Evolutionary conservation across 2,329 filamentous ascomycete species (phyloP).

Genomic region (Colletotrichum ledebouriae): DNA sequence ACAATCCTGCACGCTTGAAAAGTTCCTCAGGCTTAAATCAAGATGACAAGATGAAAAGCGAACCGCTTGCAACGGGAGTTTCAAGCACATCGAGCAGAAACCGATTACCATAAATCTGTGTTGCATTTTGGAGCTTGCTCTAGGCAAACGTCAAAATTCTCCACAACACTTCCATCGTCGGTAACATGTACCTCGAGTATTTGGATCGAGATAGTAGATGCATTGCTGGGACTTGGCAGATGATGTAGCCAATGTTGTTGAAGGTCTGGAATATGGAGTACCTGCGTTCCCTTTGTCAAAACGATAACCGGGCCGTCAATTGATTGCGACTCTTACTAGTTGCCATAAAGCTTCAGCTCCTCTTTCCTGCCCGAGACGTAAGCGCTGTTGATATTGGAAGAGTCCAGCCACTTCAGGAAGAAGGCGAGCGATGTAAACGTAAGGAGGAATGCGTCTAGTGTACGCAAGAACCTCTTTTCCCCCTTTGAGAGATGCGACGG

Average conservation of each 20-base stretch:
- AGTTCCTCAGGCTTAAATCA: conserved; percentile 54
- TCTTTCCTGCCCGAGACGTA: conserved; percentile 58
- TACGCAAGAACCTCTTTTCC: conserved; percentile 44
- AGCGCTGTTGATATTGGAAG: conserved; percentile 53
- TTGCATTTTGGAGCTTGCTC: conserved; percentile 44
- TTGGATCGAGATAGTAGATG: conserved; percentile 40
- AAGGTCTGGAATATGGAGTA: conserved; percentile 41
- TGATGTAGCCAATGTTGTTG: conserved; percentile 43
- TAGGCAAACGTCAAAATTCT: conserved; percentile 46
- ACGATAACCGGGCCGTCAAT: not conserved
- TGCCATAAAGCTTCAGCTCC: conserved; percentile 50
- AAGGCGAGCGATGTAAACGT: conserved; percentile 42
- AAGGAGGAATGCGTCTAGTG: conserved; percentile 45
- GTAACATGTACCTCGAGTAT: conserved; percentile 45
- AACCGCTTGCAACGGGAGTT: conserved; percentile 40
- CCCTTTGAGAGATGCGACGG: conserved; percentile 44
- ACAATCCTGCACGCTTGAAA: conserved; percentile 62
- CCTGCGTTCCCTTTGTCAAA: not conserved
- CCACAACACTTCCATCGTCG: conserved; percentile 44
- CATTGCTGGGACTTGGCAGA: conserved; percentile 42
- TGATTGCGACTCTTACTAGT: conserved; percentile 44
- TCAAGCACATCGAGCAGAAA: conserved; percentile 49
- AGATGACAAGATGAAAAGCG: conserved; percentile 47
- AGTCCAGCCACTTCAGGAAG: conserved; percentile 49
- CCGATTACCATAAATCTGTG: conserved; percentile 48